Evolutionary conservation across 2,329 filamentous ascomycete genomes (phyloP).

Genomic region (Paracamarosporium sp.): DNA sequence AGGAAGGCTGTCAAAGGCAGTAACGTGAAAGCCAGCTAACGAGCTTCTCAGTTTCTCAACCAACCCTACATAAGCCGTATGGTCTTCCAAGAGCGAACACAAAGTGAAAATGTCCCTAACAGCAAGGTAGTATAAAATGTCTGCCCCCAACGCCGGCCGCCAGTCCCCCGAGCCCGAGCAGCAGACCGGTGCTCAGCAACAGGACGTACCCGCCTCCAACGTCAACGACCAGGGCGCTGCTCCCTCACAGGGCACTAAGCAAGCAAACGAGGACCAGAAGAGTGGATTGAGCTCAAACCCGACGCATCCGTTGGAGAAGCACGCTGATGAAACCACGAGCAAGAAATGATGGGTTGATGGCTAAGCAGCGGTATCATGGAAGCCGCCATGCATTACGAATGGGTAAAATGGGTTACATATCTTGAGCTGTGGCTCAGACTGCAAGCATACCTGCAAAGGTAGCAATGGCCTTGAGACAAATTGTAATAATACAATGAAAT

Average conservation of each 20-base stretch:
- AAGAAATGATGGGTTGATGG: slow-evolving; percentile 50
- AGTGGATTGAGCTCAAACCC: slow-evolving; percentile 66
- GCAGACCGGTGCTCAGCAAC: slow-evolving; percentile 70
- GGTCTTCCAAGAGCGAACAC: not conserved
- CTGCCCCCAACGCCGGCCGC: slow-evolving; percentile 69
- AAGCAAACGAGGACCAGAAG: slow-evolving; percentile 58
- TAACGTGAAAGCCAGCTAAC: not conserved
- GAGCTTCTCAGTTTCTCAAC: not conserved
- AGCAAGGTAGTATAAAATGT: slow-evolving; percentile 61
- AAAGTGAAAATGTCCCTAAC: slow-evolving; percentile 14
- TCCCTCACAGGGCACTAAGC: slow-evolving; percentile 54
- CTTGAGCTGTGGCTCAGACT: not conserved
- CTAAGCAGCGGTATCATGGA: not conserved
- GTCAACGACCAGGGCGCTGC: slow-evolving; percentile 60
- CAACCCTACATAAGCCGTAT: slow-evolving; percentile 1
- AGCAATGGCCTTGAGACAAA: not conserved
- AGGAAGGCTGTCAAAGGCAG: not conserved
- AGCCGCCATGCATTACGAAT: not conserved
- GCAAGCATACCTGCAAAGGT: not conserved
- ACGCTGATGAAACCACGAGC: slow-evolving; percentile 65
- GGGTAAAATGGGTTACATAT: not conserved
- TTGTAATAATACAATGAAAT: no score
- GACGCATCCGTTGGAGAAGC: slow-evolving; percentile 67
- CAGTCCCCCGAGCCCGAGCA: slow-evolving; percentile 78
- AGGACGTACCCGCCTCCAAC: slow-evolving; percentile 65